phyloP scores from a whole-genome alignment of 2,329 filamentous ascomycete genomes.

The Dactylellina cionopaga region DNA sequence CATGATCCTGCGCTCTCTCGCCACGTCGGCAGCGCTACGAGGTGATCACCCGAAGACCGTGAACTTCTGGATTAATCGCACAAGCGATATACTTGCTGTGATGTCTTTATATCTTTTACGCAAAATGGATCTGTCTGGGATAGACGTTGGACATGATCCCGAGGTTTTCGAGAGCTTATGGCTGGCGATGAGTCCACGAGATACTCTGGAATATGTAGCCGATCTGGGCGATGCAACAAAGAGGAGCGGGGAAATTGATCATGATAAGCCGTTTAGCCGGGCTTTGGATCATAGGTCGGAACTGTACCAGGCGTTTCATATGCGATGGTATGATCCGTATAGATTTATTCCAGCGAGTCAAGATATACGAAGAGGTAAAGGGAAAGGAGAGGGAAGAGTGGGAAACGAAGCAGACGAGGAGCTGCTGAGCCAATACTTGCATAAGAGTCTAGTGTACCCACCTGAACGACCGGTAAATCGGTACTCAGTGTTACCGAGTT shows the following conservation, averaged over 20 bases:
- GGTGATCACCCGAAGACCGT: conserved; percentile 32
- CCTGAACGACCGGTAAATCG: conserved; percentile 13
- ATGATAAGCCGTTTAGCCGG: conserved; percentile 30
- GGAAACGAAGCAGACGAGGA: conserved; percentile 1
- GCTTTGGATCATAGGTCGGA: conserved; percentile 33
- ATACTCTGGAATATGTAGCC: conserved; percentile 39
- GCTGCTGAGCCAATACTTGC: conserved; percentile 13
- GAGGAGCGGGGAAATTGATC: conserved; percentile 1
- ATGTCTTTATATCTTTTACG: conserved; percentile 34
- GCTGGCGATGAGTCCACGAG: conserved; percentile 32
- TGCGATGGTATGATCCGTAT: conserved; percentile 37
- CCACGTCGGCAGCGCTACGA: conserved; percentile 35
- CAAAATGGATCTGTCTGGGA: conserved; percentile 40
- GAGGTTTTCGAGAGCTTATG: conserved; percentile 45
- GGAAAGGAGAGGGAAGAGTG: conserved; percentile 18
- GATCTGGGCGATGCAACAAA: conserved; percentile 10
- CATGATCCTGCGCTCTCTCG: conserved; percentile 50
- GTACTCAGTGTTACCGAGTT: conserved; percentile 32
- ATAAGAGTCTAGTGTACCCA: conserved; percentile 21
- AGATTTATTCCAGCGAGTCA: conserved; percentile 38
- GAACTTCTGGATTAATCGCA: conserved; percentile 45
- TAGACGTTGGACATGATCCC: conserved; percentile 44
- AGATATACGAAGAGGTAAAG: too few species aligned
- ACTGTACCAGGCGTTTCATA: conserved; percentile 32
- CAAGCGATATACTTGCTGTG: conserved; percentile 25